Percentiles rank a stretch among this genome's conserved stretches.
phyloP scores from a whole-genome alignment of 805 yeast genomes.

The Saccharomyces cerevisiae region DNA sequence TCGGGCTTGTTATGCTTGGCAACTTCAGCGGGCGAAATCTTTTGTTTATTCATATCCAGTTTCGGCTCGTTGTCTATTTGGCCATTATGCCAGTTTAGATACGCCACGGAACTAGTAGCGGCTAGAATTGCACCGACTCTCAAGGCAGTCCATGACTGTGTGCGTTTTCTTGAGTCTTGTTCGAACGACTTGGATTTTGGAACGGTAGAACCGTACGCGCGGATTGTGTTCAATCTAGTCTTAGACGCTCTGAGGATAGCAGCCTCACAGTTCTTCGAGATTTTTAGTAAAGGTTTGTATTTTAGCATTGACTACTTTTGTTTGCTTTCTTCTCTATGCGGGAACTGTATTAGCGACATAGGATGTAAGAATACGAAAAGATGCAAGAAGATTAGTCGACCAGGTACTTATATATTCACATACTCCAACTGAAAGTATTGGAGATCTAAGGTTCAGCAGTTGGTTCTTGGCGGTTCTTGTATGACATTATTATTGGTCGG shows the following conservation, averaged over 20 bases:
- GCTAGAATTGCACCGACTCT: conserved; percentile 3
- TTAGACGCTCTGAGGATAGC: neutral
- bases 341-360: neutral
- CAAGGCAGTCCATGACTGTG: neutral
- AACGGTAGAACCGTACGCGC: neutral
- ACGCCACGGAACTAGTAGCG: neutral
- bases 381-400: neutral
- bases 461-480: neutral
- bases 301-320: neutral
- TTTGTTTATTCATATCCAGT: conserved; percentile 9
- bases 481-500: neutral
- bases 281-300: neutral
- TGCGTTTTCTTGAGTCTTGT: neutral
- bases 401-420: neutral
- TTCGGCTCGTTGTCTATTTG: conserved; percentile 10
- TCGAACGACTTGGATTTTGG: neutral
- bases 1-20: conserved; percentile 57
- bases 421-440: neutral
- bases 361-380: neutral
- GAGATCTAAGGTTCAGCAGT: neutral
- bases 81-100: neutral
- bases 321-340: neutral
- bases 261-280: neutral
- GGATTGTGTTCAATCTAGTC: neutral
- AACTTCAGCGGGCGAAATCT: conserved; percentile 43